Percentiles rank a stretch among this genome's conserved stretches.
Conservation (phyloP, 108 stramenopile genomes). For the Stephanodiscus minutulus region DNA sequence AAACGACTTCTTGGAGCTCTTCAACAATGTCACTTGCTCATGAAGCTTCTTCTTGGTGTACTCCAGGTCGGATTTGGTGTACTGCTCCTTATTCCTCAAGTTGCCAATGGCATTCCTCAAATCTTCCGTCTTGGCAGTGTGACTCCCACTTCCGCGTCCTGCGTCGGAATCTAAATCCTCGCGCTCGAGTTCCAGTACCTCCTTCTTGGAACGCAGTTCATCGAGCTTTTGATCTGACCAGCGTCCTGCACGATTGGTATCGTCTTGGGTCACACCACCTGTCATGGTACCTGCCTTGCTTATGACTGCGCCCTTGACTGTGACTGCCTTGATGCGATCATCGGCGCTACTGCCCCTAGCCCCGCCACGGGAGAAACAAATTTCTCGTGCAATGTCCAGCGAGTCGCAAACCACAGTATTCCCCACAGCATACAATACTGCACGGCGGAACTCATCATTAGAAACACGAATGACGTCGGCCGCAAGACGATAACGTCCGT, state of each 20-base stretch:
- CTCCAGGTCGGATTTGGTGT: constrained; percentile 75
- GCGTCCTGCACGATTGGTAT: constrained; percentile 68
- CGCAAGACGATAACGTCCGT: constrained; percentile 80
- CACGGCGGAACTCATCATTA: constrained; percentile 73
- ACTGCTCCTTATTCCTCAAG: constrained; percentile 71
- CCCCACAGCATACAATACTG: constrained; percentile 94
- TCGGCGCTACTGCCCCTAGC: constrained; percentile 36
- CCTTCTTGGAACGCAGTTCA: constrained; percentile 69
- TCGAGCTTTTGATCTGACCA: constrained; percentile 79
- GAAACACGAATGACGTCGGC: constrained; percentile 88
- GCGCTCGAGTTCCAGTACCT: constrained; percentile 72
- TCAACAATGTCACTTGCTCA: constrained; percentile 67
- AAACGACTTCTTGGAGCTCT: constrained; percentile 56
- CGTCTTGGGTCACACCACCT: constrained; percentile 86
- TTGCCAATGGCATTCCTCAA: constrained; percentile 73
- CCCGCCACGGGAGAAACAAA: constrained; percentile 69
- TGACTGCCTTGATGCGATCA: constrained; percentile 92
- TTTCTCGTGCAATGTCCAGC: constrained; percentile 88
- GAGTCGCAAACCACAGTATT: constrained; percentile 94
- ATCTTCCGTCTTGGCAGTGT: constrained; percentile 63
- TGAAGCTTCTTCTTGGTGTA: constrained; percentile 73
- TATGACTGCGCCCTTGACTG: constrained; percentile 92
- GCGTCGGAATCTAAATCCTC: constrained; percentile 63
- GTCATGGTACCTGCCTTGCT: constrained; percentile 98
- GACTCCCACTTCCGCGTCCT: constrained; percentile 53